Percentiles rank a stretch among this genome's conserved stretches.
phyloP scores from a whole-genome alignment of 257 asterid species.

The Scutellaria barbata region DNA sequence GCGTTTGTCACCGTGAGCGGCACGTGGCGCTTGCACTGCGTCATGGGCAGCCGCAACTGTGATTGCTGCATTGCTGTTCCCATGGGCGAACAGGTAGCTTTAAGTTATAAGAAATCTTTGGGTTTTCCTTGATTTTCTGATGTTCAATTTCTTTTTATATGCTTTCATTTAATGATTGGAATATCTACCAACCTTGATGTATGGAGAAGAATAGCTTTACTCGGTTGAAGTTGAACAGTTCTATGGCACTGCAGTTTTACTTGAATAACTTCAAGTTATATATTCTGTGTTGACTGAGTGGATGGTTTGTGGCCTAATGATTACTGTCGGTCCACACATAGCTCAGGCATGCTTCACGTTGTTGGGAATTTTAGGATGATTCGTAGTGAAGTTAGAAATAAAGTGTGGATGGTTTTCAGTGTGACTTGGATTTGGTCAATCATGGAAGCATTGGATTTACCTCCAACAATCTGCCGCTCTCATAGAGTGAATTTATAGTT shows the following conservation, averaged over 20 bases:
- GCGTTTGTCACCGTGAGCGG: conserved; percentile 69
- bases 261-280: background rate
- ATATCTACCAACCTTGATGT: background rate
- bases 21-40: conserved; percentile 96
- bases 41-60: conserved; percentile 76
- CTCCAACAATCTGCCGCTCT: conserved; percentile 18
- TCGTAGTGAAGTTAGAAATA: background rate
- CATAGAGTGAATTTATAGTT: background rate
- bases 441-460: conserved; percentile 6
- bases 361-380: background rate
- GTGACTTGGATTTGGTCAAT: conserved; percentile 15
- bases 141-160: background rate
- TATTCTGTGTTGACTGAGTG: background rate
- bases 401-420: background rate
- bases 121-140: background rate
- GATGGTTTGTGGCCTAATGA: background rate
- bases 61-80: conserved; percentile 87
- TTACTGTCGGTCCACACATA: conserved; percentile 3
- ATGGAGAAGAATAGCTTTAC: background rate
- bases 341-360: background rate
- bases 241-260: background rate
- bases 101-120: background rate
- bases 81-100: conserved; percentile 86
- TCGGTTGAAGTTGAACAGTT: conserved; percentile 13
- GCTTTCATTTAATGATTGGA: background rate